Conservation (phyloP, 768 basidiomycete genomes). For the Rhodotorula taiwanensis region DNA sequence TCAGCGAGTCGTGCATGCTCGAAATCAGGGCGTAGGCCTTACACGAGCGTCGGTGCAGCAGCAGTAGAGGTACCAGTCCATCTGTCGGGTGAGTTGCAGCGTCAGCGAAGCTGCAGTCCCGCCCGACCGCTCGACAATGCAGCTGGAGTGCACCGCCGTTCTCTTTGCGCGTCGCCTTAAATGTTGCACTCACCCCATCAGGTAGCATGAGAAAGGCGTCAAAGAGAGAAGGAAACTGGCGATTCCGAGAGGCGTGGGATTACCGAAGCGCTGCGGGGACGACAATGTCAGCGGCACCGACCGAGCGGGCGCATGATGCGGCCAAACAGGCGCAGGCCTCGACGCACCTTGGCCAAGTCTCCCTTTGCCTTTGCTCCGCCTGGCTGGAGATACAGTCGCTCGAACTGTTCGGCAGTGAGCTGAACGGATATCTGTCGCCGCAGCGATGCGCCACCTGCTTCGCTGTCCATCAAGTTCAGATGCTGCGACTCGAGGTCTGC, state of each 20-base stretch:
- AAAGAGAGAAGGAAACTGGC: slow-evolving; percentile 39
- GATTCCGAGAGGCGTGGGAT: slow-evolving; percentile 38
- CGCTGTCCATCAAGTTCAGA: slow-evolving; percentile 6
- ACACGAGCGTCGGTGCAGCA: slow-evolving; percentile 11
- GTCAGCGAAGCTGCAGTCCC: background rate
- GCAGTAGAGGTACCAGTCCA: slow-evolving; percentile 13
- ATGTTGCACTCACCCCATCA: slow-evolving; percentile 40
- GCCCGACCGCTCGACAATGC: too few relatives aligned
- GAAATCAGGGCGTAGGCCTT: background rate
- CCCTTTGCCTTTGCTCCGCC: slow-evolving; percentile 38
- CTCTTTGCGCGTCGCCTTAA: too few relatives aligned
- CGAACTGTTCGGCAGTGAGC: slow-evolving; percentile 40
- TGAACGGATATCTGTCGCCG: slow-evolving; percentile 38
- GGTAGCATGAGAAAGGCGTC: slow-evolving; percentile 38
- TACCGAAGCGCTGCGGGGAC: slow-evolving; percentile 38
- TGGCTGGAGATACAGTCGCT: slow-evolving; percentile 41
- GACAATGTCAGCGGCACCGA: background rate
- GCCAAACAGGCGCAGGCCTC: too few relatives aligned
- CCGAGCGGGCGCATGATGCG: slow-evolving; percentile 1
- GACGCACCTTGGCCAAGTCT: slow-evolving; percentile 31
- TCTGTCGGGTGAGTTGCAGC: background rate
- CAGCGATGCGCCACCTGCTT: slow-evolving; percentile 35
- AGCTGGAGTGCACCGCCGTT: too few relatives aligned
- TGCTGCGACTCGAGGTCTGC: slow-evolving; percentile 12
- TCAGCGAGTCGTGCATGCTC: too few relatives aligned